These are phyloP conservation scores for Melanogaster broomeanus DNA, from an alignment of 768 basidiomycete genomes.

Conservation along the genomic window DNA sequence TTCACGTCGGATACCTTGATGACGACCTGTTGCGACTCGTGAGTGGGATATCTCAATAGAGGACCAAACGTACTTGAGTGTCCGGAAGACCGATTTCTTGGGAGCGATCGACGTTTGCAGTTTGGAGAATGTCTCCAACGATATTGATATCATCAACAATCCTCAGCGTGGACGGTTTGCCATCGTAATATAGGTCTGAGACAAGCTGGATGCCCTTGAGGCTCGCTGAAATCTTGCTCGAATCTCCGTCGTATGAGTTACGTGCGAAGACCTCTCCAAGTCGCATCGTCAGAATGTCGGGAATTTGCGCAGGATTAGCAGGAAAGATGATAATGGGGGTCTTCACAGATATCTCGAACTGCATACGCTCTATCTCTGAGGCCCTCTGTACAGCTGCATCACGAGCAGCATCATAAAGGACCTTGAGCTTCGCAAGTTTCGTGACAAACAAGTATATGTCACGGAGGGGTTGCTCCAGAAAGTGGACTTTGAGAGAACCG, in stretches of 20 bases:
- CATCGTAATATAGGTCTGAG: slow-evolving; percentile 60
- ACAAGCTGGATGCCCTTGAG: slow-evolving; percentile 83
- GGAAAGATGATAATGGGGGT: slow-evolving; percentile 93
- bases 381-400: slow-evolving; percentile 91
- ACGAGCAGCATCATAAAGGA: slow-evolving; percentile 91
- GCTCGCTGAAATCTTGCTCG: slow-evolving; percentile 69
- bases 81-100: slow-evolving; percentile 61
- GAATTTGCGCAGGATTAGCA: slow-evolving; percentile 56
- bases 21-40: slow-evolving; percentile 48
- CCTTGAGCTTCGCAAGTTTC: slow-evolving; percentile 89
- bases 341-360: slow-evolving; percentile 87
- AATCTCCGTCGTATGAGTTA: slow-evolving; percentile 63
- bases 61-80: slow-evolving; percentile 57
- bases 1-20: slow-evolving; percentile 83
- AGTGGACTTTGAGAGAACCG: slow-evolving; percentile 89
- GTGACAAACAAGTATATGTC: slow-evolving; percentile 81
- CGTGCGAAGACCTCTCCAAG: slow-evolving; percentile 87
- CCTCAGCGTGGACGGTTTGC: slow-evolving; percentile 59
- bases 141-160: slow-evolving; percentile 92
- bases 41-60: not conserved
- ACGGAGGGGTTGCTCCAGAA: slow-evolving; percentile 88
- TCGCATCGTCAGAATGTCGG: slow-evolving; percentile 74
- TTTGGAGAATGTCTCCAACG: slow-evolving; percentile 66
- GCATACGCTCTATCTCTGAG: slow-evolving; percentile 92
- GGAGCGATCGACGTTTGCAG: slow-evolving; percentile 51